Conservation (phyloP, 2,329 filamentous ascomycete genomes). For the Hypoxylon sp. region DNA sequence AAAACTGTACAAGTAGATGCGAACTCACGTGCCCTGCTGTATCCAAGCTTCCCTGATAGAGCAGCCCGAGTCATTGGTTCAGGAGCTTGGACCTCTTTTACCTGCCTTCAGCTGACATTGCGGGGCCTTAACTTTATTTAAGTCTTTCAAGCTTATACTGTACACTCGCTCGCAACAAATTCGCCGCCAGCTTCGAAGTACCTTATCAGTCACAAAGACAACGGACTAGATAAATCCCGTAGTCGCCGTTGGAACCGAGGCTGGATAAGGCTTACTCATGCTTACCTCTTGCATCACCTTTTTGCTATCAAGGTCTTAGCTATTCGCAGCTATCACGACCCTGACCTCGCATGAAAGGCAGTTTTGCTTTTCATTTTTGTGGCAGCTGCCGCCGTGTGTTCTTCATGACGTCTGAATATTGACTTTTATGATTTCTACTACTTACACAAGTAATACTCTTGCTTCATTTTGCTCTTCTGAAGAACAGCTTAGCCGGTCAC, state of each 20-base stretch:
- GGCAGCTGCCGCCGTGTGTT: slow-evolving; percentile 4
- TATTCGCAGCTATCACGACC: slow-evolving; percentile 22
- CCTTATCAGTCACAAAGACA: slow-evolving; percentile 10
- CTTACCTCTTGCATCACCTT: slow-evolving; percentile 34
- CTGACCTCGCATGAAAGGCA: slow-evolving; percentile 5
- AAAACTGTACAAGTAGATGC: slow-evolving; percentile 29
- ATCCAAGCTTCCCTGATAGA: too few species aligned
- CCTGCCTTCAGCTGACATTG: slow-evolving; percentile 27
- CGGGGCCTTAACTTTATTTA: slow-evolving; percentile 24
- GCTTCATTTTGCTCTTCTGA: slow-evolving; percentile 7
- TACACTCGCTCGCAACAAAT: slow-evolving; percentile 7
- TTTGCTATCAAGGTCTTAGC: slow-evolving; percentile 7
- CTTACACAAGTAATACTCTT: background rate
- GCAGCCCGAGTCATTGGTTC: slow-evolving; percentile 14
- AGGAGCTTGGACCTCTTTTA: slow-evolving; percentile 25
- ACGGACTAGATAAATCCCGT: slow-evolving; percentile 13
- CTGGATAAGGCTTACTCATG: slow-evolving; percentile 28
- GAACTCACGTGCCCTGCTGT: slow-evolving; percentile 50
- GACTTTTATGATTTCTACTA: slow-evolving; percentile 2
- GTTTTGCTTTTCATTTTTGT: slow-evolving; percentile 11
- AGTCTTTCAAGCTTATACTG: background rate
- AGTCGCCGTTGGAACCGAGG: slow-evolving; percentile 5
- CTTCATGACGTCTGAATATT: background rate
- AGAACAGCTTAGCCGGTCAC: slow-evolving; percentile 2
- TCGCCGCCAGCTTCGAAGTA: slow-evolving; percentile 17